Evolutionary conservation across 192 early-diverging fungal genomes (phyloP), one percentile per base, ranked within the genome.

Genomic region (Diversispora eburnea): DNA sequence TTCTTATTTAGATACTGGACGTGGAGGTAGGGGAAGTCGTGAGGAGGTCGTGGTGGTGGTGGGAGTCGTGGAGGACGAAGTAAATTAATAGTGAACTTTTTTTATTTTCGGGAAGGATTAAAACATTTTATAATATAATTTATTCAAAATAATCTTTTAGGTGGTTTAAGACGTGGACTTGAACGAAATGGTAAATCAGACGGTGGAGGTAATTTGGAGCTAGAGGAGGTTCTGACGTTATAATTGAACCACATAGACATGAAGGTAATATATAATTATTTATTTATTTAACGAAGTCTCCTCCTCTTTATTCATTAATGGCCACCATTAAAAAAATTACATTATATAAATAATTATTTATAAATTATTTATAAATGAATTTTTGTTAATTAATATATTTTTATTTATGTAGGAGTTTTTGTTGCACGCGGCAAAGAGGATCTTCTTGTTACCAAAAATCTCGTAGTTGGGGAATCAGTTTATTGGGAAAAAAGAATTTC

Each of bases 371-470:
- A 72, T 7, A 74, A 45, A 9, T 55, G 55, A 17, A 10, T n/a
- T 8, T 13, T 45, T 15, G 45, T 58, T 54, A 67, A 10, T 4
- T 12, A 73, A n/a, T 12, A 42, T 39, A 63, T 39, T 7, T 54
- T 70, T 42, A 4, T 8, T 46, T 55, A 46, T 45, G 25, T 71
- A 70, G 91, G 92, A 59, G 90, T 99, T 79, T 99, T 97, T 78
- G 88, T 99, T 84, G 97, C 96, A 17, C 91, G 95, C 80, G 95
- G 95, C 75, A 99, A 99, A 88, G 97, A 99, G 83, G 97, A 99
- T 84, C 84, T 97, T 81, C 86, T 99, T 64, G 91, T 96, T 66
- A 99, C 97, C 83, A 98, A 98, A 91, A 98, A 98, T 86, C 84
- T 99, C 72, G 96, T 99, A 60, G 92, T 94, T 55, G 97, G 97